Base-by-base conservation (phyloP, 2,329 filamentous ascomycete species). In the Penicillium sp. region DNA sequence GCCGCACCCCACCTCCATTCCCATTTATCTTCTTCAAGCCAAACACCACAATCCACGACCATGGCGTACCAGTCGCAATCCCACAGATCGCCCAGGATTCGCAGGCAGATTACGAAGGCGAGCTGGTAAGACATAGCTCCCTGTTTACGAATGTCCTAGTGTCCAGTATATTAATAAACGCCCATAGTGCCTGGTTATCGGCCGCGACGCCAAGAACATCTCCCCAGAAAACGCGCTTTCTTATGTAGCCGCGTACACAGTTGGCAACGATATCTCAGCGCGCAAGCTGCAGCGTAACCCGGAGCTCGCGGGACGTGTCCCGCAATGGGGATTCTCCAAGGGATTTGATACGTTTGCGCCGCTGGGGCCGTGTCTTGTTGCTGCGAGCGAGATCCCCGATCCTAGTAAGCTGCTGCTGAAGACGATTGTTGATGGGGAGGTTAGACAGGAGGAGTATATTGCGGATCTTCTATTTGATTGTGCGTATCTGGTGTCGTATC, bases 21-120 rank as follows among this genome's bases (percentile, higher is more conserved):
- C 88, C 88, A 1, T 81, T 88, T 19, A 75, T 90, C 31, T 90
- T 90, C 72, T 85, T 85, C 74, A 89, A 89, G 69, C 86, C 88
- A 9, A 70, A 77, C 9, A 88, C 86, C 4, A 76, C 86, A 1
- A 76, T 90, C 9, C 70, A 80, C 1, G 86, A 86, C 10, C 86
- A 87, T 1, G 77, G 75, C 2, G 81, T 84, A 54, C 74, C 82
- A 0, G 84, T 89, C 42, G 83, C 84, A 3, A 78, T 91, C 46
- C 85, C 84, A 10, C 67, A 75, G 7, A 75, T 87, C 55, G 87
- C 85, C 0, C 88, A 89, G 71, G 77, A 85, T 54, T 79, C 79
- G 31, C 74, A 75, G 14, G 84, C 84, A 0, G 88, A 91, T 73
- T 90, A 90, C 71, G 88, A 91, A 73, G 88, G 86, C 67, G 88